Evolutionary conservation across 2,329 filamentous ascomycete genomes (phyloP).

Genomic region (Tolypocladium ophioglossoides): DNA sequence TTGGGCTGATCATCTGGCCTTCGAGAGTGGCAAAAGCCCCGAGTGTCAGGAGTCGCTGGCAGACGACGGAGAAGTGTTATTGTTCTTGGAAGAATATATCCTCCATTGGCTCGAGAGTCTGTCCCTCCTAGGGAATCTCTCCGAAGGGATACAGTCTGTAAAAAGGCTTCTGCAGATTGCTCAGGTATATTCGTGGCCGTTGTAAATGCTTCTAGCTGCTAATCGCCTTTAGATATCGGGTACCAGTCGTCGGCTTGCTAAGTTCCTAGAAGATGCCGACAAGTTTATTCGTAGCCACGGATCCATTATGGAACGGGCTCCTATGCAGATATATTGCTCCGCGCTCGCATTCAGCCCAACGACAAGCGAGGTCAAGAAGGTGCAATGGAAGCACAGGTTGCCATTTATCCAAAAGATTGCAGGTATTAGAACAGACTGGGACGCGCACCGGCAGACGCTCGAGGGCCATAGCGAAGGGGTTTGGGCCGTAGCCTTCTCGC

Average conservation of each 20-base stretch:
- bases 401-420: not conserved
- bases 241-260: not conserved
- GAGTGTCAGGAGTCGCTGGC: not conserved
- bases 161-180: not conserved
- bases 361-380: not conserved
- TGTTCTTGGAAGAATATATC: not conserved
- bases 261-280: not conserved
- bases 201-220: not conserved
- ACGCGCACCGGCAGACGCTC: not conserved
- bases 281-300: not conserved
- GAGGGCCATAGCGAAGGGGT: not conserved
- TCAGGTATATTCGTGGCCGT: not conserved
- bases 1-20: slow-evolving; percentile 9
- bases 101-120: not conserved
- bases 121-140: not conserved
- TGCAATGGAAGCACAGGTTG: not conserved
- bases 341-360: not conserved
- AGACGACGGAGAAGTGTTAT: not conserved
- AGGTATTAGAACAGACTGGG: not conserved
- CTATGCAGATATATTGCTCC: not conserved
- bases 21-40: not conserved
- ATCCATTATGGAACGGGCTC: not conserved
- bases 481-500: too few relatives aligned
- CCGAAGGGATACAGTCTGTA: not conserved
- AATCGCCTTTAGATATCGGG: not conserved